Evolutionary conservation across 768 basidiomycete species (phyloP), one percentile per base, ranked within the genome.

Genomic region (Coprinopsis strossmayeri): DNA sequence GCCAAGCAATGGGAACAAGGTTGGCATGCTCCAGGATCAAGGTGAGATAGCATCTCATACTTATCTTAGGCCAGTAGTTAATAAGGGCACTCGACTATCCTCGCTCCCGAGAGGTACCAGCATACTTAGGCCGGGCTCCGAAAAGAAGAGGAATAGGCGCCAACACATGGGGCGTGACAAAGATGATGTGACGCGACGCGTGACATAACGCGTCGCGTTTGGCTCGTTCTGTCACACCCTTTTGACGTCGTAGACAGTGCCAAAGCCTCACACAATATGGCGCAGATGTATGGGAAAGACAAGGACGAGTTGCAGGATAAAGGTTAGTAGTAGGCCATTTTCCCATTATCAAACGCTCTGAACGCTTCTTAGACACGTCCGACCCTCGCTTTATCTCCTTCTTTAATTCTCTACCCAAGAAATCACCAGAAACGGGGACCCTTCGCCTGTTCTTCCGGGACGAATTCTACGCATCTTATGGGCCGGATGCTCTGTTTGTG

Each of bases 401-500:
- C 66, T 88, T 84, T 59, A 59, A 63, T 7, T 75, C 69, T 35
- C 70, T 91, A 3, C 79, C 79, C 0, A 60, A 69, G 41, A 88
- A 85, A 55, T 81, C 84, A 0, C 84, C 86, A 3, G 82, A 82
- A 47, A 76, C 77, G 5, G 95, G 94, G 18, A 87, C 87, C 5
- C 71, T 98, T 43, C 81, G 96, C 11, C 79, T 99, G 13, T 97
- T 98, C 63, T 81, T 84, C 58, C 82, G 92, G 21, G 77, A 74
- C 57, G 82, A 87, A 13, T 97, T 78, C 66, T 97, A 91, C 69
- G 81, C 84, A n/a, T 84, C 82, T 1, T 91, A 97, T 59, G 93
- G 92, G 0, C 68, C 79, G 3, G 94, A 97, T 64, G 95, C 95
- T 0, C 69, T 79, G n/a, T 91, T 82, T 55, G 81, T 95, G 53